phyloP scores from a whole-genome alignment of 345 rosid species.

The Limnanthes douglasii region DNA sequence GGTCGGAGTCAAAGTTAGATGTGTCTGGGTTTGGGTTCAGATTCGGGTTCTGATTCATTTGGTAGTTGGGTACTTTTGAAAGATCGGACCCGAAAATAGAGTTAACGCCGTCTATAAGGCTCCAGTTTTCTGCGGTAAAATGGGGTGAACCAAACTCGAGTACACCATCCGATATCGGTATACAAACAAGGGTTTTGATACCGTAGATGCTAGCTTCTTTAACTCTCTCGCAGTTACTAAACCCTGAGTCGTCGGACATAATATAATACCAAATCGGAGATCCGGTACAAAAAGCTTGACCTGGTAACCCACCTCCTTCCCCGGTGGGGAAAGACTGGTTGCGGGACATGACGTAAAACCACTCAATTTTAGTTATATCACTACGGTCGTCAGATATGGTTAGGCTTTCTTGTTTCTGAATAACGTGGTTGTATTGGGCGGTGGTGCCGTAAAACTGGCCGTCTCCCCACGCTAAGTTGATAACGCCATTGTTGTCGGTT shows the following conservation, averaged over 20 bases:
- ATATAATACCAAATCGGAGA: constrained; percentile 12
- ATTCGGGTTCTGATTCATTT: neutral
- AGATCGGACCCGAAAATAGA: constrained; percentile 5
- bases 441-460: too few species aligned
- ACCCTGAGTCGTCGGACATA: constrained; percentile 9
- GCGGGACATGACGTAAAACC: constrained; percentile 8
- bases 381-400: too few species aligned
- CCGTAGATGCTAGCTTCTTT: constrained; percentile 14
- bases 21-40: constrained; percentile 1
- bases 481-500: too few species aligned
- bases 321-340: constrained; percentile 6
- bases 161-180: constrained; percentile 7
- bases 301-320: constrained; percentile 5
- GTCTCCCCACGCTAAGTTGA: too few species aligned
- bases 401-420: too few species aligned
- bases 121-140: constrained; percentile 5
- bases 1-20: neutral
- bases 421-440: too few species aligned
- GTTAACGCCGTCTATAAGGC: constrained; percentile 2
- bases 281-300: neutral
- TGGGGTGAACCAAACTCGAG: constrained; percentile 15
- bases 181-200: constrained; percentile 9
- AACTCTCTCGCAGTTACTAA: constrained; percentile 9
- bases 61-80: neutral
- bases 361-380: too few species aligned